Evolutionary conservation across 2,329 filamentous ascomycete genomes (phyloP), one percentile per base, ranked within the genome.

Genomic region (Lecanicillium sp.): DNA sequence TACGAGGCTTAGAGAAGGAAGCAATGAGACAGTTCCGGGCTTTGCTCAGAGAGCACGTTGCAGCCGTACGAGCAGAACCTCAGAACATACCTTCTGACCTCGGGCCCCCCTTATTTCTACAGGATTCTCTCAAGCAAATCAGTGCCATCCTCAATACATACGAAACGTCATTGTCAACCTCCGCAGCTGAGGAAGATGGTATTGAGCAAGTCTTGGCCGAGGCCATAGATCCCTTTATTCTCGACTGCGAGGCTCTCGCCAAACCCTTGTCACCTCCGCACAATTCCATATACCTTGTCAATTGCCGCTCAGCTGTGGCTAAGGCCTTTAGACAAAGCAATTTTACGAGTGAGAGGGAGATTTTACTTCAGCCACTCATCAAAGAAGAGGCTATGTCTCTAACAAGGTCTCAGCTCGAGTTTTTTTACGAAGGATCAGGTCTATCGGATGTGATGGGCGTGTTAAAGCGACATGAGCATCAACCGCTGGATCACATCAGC

Each of bases 191-290:
- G 43, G 83, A 84, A 52, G 75, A 78, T 32, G 83, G 82, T 30
- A 95, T 96, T 58, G 77, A 86, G 39, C 77, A 81, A 5, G 81
- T 95, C 17, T 71, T 96, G 15, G 73, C 75, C 33, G 87, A 91
- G 58, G 84, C 89, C 0, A 81, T 97, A 29, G 87, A 95, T 56
- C 91, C 93, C 0, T 96, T 93, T 66, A 70, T 97, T 37, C 73
- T 78, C 12, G 82, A 81, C n/a, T 89, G 86, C 60, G 77, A 84
- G 51, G 83, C 81, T 48, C 78, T 93, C 58, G 77, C 84, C 11
- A 77, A 74, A 51, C 70, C 72, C 15, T 70, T 93, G 37, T 66
- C 73, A 3, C 62, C 75, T 1, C 83, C 84, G 0, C 74, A 77
- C 8, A 74, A 74, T 38, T 77, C 81, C 26, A 80, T 91, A 6